These are phyloP conservation scores for Leccinum imitatum DNA, from an alignment of 768 basidiomycete species.

Conservation along the genomic window DNA sequence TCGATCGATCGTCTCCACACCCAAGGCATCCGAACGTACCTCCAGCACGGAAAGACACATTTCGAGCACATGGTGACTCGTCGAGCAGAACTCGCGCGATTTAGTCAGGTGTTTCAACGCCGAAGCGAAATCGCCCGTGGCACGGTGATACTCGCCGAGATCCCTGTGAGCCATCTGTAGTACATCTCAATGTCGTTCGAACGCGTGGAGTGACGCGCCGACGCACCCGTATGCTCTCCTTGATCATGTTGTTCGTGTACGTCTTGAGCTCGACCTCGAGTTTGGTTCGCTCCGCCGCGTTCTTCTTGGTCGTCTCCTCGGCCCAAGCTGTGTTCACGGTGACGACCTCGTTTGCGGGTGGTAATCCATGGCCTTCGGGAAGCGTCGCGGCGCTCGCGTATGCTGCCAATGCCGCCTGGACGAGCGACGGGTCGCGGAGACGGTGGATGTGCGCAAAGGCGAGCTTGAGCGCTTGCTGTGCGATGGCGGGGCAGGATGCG, in stretches of 20 bases:
- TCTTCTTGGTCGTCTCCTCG: conserved; percentile 64
- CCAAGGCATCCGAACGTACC: conserved; percentile 47
- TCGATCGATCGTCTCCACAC: not conserved
- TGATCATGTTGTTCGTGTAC: conserved; percentile 96
- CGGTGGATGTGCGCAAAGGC: conserved; percentile 63
- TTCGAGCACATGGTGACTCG: conserved; percentile 89
- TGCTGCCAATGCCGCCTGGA: conserved; percentile 47
- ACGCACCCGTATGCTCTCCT: conserved; percentile 92
- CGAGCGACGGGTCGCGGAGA: conserved; percentile 67
- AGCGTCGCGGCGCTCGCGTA: conserved; percentile 49
- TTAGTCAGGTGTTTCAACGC: conserved; percentile 87
- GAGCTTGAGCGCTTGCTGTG: conserved; percentile 67
- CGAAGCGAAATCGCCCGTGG: conserved; percentile 65
- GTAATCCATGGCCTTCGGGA: conserved; percentile 39
- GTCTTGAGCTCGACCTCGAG: conserved; percentile 94
- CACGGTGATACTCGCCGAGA: conserved; percentile 75
- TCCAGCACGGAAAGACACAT: conserved; percentile 85
- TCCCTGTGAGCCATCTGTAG: conserved; percentile 90
- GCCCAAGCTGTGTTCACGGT: conserved; percentile 69
- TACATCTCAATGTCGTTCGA: not conserved
- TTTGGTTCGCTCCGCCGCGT: conserved; percentile 72
- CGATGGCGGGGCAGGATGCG: conserved; percentile 61
- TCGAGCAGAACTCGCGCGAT: conserved; percentile 89
- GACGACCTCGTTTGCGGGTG: conserved; percentile 47
- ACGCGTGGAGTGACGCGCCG: not conserved